phyloP scores from a whole-genome alignment of 2,329 filamentous ascomycete genomes.

The Fusarium albidum region DNA sequence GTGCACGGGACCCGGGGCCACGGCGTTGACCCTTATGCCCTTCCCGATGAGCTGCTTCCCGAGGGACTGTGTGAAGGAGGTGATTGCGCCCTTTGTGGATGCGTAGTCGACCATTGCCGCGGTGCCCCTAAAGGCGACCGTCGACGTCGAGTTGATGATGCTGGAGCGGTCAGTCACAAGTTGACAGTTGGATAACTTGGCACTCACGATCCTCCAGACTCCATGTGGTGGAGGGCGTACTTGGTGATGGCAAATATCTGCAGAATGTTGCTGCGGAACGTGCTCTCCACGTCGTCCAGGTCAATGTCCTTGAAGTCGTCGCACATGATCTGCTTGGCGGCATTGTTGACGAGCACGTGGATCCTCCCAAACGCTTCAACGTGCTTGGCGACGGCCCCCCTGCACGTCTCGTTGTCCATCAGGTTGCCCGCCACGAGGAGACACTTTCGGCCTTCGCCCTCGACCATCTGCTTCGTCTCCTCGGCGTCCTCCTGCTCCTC shows the following conservation, averaged over 20 bases:
- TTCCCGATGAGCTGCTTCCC: conserved; percentile 61
- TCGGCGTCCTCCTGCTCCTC: conserved; percentile 65
- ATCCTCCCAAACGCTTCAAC: conserved; percentile 57
- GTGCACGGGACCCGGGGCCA: conserved; percentile 53
- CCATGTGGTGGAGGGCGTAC: conserved; percentile 63
- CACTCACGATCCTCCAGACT: conserved; percentile 54
- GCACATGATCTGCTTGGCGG: conserved; percentile 63
- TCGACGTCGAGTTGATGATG: conserved; percentile 65
- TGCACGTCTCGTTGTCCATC: conserved; percentile 58
- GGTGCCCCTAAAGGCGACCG: conserved; percentile 63
- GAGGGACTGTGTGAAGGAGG: conserved; percentile 62
- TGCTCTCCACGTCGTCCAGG: conserved; percentile 61
- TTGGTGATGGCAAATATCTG: conserved; percentile 69
- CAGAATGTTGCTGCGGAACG: conserved; percentile 65
- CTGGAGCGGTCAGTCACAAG: conserved; percentile 36
- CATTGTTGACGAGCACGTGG: conserved; percentile 66
- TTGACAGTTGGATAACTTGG: background rate
- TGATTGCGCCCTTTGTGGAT: conserved; percentile 66
- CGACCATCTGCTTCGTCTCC: conserved; percentile 59
- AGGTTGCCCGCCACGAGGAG: conserved; percentile 58
- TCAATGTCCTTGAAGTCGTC: conserved; percentile 62
- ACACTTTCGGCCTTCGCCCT: conserved; percentile 57
- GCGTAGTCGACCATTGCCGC: conserved; percentile 61
- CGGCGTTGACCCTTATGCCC: conserved; percentile 64
- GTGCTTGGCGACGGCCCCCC: conserved; percentile 60